Evolutionary conservation across 192 early-diverging fungal genomes (phyloP).

Genomic region (Helicostylum pulchrum): DNA sequence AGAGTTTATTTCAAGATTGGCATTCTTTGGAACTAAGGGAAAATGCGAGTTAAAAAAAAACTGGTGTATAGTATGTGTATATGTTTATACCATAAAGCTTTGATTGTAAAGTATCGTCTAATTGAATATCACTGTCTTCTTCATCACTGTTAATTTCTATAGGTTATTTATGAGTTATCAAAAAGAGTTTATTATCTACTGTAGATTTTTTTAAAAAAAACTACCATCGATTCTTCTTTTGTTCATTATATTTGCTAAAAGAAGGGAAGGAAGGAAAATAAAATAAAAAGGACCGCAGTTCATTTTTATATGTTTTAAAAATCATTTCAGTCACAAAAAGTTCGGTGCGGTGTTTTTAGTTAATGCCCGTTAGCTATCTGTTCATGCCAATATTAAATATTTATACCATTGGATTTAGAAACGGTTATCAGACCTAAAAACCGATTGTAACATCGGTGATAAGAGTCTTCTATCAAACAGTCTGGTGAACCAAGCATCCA

Average conservation of each 20-base stretch:
- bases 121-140: slow-evolving; percentile 31
- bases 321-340: too few species aligned
- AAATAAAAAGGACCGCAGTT: neutral
- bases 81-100: slow-evolving; percentile 32
- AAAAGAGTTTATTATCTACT: neutral
- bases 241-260: slow-evolving; percentile 13
- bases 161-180: neutral
- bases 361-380: too few species aligned
- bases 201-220: neutral
- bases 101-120: slow-evolving; percentile 25
- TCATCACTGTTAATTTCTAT: slow-evolving; percentile 25
- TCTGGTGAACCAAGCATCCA: too few species aligned
- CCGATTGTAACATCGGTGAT: too few species aligned
- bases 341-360: too few species aligned
- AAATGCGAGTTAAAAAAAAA: neutral
- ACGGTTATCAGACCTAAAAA: too few species aligned
- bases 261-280: neutral
- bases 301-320: too few species aligned
- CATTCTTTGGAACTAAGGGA: slow-evolving; percentile 37
- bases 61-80: neutral
- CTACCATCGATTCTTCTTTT: slow-evolving; percentile 25
- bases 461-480: too few species aligned
- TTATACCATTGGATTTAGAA: too few species aligned
- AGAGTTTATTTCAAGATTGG: slow-evolving; percentile 31
- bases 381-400: too few species aligned